phyloP scores from a whole-genome alignment of 1,284 basidiomycete species.

The Heliocybe sulcata region DNA sequence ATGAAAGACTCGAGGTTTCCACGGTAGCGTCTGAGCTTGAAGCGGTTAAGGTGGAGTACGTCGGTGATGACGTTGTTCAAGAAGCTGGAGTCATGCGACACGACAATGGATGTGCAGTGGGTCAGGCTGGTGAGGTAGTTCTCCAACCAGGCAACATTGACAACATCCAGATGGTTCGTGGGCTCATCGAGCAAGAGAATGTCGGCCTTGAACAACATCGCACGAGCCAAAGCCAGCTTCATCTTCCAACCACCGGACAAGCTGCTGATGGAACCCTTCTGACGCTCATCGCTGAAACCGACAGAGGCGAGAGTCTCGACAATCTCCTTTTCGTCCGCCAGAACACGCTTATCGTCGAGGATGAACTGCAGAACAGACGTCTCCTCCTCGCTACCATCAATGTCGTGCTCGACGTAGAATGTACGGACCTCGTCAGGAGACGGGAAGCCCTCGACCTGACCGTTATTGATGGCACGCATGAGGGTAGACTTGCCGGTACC shows the following conservation, averaged over 20 bases:
- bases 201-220: constrained; percentile 98
- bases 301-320: constrained; percentile 82
- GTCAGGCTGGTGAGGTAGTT: constrained; percentile 87
- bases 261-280: constrained; percentile 80
- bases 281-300: constrained; percentile 87
- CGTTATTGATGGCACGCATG: constrained; percentile 95
- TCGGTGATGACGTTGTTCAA: constrained; percentile 99
- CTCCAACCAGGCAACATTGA: constrained; percentile 97
- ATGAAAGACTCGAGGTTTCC: constrained; percentile 98
- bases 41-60: constrained; percentile 97
- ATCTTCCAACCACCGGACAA: constrained; percentile 99
- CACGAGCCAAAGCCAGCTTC: constrained; percentile 98
- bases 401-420: constrained; percentile 99
- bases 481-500: constrained; percentile 98
- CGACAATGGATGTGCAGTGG: constrained; percentile 95
- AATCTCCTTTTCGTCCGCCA: constrained; percentile 65
- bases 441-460: constrained; percentile 97
- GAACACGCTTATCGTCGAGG: constrained; percentile 79
- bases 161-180: constrained; percentile 96
- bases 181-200: constrained; percentile 96
- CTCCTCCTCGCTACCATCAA: constrained; percentile 91
- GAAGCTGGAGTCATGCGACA: constrained; percentile 98
- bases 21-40: constrained; percentile 96
- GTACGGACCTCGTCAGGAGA: constrained; percentile 94
- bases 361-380: constrained; percentile 91